Percentiles rank a stretch among this genome's conserved stretches.
phyloP scores from a whole-genome alignment of 441 rosid genomes.

The Pelargonium cotyledonis region DNA sequence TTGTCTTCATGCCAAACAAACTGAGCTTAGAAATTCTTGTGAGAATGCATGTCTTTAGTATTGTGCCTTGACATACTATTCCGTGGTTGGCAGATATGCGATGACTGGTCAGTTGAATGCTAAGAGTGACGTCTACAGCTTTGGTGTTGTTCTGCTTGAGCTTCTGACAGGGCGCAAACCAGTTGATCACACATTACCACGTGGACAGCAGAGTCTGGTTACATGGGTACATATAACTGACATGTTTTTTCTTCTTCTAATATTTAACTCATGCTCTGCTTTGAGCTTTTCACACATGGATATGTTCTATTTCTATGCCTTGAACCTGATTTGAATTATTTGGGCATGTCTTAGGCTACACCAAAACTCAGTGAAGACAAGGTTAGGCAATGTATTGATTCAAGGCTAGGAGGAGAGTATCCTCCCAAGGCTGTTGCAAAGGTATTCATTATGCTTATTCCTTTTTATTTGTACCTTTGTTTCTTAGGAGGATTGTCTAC shows the following conservation, averaged over 20 bases:
- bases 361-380: slow-evolving; percentile 76
- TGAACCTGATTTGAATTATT: not conserved
- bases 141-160: slow-evolving; percentile 65
- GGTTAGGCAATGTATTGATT: slow-evolving; percentile 64
- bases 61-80: slow-evolving; percentile 6
- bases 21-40: slow-evolving; percentile 11
- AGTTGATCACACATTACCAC: slow-evolving; percentile 63
- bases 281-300: not conserved
- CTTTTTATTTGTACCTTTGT: not conserved
- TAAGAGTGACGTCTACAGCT: slow-evolving; percentile 69
- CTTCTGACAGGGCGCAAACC: slow-evolving; percentile 68
- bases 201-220: slow-evolving; percentile 70
- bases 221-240: slow-evolving; percentile 51
- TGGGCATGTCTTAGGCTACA: slow-evolving; percentile 45
- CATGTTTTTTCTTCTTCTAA: slow-evolving; percentile 3
- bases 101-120: slow-evolving; percentile 71
- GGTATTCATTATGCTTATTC: slow-evolving; percentile 29
- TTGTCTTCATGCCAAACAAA: slow-evolving; percentile 2
- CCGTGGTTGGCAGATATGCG: slow-evolving; percentile 44
- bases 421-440: slow-evolving; percentile 81
- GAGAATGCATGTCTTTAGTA: slow-evolving; percentile 12
- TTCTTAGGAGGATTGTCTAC: too few species aligned
- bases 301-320: not conserved
- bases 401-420: slow-evolving; percentile 60
- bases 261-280: slow-evolving; percentile 3